phyloP scores from a whole-genome alignment of 257 asterid genomes.

The Ehretia macrophylla region DNA sequence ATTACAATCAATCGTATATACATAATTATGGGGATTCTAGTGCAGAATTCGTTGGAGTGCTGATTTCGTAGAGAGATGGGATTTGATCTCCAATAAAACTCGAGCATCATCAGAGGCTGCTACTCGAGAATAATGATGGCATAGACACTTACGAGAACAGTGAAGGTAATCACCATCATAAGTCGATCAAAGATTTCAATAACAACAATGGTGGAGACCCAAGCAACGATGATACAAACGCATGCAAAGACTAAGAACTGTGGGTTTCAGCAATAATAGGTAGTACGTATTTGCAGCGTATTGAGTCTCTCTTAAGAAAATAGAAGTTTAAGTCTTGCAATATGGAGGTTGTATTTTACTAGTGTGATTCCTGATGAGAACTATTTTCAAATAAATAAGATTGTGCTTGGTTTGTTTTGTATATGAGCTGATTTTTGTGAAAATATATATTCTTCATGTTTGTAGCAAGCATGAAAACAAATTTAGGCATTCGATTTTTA shows the following conservation, averaged over 20 bases:
- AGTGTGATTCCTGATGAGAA: not conserved
- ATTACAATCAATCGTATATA: no score
- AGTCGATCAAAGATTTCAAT: constrained; percentile 28
- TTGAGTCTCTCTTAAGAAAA: no score
- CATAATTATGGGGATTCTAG: no score
- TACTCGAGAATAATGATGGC: not conserved
- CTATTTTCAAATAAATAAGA: not conserved
- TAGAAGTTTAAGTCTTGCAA: no score
- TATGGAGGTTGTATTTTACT: not conserved
- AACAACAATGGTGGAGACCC: constrained; percentile 6
- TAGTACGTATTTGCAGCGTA: no score
- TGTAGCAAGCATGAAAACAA: not conserved
- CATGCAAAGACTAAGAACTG: constrained; percentile 6
- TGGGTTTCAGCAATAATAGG: not conserved
- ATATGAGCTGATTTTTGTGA: no score
- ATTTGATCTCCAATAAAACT: no score
- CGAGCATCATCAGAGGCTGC: not conserved
- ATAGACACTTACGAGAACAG: not conserved
- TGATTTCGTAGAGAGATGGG: no score
- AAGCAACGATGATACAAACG: not conserved
- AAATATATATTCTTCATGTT: not conserved
- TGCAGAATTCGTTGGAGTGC: no score
- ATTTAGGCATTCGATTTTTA: no score
- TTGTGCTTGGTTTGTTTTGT: not conserved
- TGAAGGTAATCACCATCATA: constrained; percentile 30